These are phyloP conservation scores for Reticulascus tulasneorum DNA, from an alignment of 2,329 filamentous ascomycete species.

Conservation along the genomic window DNA sequence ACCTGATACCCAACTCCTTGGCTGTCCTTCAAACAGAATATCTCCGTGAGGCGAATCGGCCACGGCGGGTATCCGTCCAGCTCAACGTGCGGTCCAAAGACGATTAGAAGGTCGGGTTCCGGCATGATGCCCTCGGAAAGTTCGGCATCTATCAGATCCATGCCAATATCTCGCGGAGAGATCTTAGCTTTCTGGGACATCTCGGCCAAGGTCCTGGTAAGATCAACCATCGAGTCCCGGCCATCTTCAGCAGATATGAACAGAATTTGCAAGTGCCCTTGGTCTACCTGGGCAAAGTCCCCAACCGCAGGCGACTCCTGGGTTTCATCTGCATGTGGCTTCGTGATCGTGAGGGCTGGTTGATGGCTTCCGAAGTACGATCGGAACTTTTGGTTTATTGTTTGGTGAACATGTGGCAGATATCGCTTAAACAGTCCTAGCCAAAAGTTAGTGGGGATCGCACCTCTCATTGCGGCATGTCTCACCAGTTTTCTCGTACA, in stretches of 20 bases:
- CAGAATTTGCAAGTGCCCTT: constrained; percentile 56
- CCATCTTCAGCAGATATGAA: constrained; percentile 87
- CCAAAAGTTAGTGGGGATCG: constrained; percentile 15
- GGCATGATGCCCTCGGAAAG: constrained; percentile 73
- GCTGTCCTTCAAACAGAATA: constrained; percentile 75
- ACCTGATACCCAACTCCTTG: constrained; percentile 89
- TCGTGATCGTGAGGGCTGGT: constrained; percentile 60
- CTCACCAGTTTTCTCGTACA: constrained; percentile 89
- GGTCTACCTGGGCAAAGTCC: constrained; percentile 16
- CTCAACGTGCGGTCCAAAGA: constrained; percentile 81
- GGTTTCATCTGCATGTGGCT: constrained; percentile 38
- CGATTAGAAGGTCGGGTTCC: constrained; percentile 84
- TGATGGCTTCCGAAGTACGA: constrained; percentile 80
- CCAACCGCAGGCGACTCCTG: constrained; percentile 22
- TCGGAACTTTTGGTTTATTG: constrained; percentile 73
- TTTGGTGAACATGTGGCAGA: constrained; percentile 77
- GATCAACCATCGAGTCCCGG: constrained; percentile 87
- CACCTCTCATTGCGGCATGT: not conserved
- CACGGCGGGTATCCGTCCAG: constrained; percentile 92
- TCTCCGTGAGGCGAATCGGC: constrained; percentile 93
- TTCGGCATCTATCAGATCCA: constrained; percentile 85
- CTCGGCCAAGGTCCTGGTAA: constrained; percentile 88
- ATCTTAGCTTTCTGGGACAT: constrained; percentile 93
- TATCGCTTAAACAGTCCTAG: constrained; percentile 84
- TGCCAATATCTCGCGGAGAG: constrained; percentile 73